A percentile compares a stretch with the other conserved stretches of the same genome.
Conservation (phyloP, 441 rosid species). For the Brassica balearica region DNA sequence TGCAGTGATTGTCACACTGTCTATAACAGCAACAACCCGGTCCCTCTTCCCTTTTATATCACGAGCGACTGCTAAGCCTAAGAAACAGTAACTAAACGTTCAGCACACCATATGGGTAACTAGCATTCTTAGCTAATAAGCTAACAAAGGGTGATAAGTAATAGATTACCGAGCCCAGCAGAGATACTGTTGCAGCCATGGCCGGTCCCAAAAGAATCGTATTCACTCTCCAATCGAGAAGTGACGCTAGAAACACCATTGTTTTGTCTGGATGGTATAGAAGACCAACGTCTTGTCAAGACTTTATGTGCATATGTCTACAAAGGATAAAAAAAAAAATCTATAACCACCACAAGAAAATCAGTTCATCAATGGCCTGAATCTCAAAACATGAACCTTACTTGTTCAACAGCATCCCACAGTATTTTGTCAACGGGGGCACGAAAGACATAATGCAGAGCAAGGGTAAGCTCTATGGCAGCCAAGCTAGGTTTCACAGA, state of each 20-base stretch:
- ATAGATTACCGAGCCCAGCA: slow-evolving; percentile 82
- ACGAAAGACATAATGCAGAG: slow-evolving; percentile 82
- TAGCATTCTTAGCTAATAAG: neutral
- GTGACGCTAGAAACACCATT: slow-evolving; percentile 70
- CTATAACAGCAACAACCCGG: slow-evolving; percentile 72
- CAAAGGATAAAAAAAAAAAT: slow-evolving; percentile 29
- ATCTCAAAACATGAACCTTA: slow-evolving; percentile 39
- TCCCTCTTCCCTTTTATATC: slow-evolving; percentile 89
- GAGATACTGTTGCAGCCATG: slow-evolving; percentile 95
- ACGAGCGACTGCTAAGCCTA: slow-evolving; percentile 91
- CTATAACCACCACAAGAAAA: slow-evolving; percentile 17
- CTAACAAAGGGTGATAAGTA: neutral
- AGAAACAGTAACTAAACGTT: slow-evolving; percentile 30
- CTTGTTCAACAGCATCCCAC: slow-evolving; percentile 95
- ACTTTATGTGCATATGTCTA: slow-evolving; percentile 96
- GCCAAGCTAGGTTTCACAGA: slow-evolving; percentile 74
- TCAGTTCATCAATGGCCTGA: neutral
- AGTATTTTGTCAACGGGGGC: slow-evolving; percentile 85
- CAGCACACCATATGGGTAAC: neutral
- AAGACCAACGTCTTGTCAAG: slow-evolving; percentile 80
- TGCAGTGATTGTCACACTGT: slow-evolving; percentile 80
- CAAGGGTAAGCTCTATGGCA: slow-evolving; percentile 80
- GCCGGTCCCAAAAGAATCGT: slow-evolving; percentile 84
- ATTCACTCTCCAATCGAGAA: slow-evolving; percentile 73
- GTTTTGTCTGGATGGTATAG: slow-evolving; percentile 68